Conservation (phyloP, 352 stramenopile species). For the Phytopythium aichiense region DNA sequence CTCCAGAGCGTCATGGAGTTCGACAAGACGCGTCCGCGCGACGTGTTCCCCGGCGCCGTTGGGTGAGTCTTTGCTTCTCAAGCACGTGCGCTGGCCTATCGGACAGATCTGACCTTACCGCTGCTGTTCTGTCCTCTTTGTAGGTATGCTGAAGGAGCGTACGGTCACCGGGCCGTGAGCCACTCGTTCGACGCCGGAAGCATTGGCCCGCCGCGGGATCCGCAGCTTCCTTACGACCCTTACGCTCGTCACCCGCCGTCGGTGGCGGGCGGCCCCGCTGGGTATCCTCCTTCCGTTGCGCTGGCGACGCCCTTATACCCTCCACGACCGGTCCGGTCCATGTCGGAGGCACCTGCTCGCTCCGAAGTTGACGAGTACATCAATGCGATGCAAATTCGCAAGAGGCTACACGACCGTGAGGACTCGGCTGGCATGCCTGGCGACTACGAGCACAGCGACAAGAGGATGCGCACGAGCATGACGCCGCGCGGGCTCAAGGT, state of each 20-base stretch:
- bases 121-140: not conserved
- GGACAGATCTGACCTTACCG: not conserved
- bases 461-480: conserved; percentile 38
- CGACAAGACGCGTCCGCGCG: conserved; percentile 39
- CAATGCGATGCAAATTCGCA: conserved; percentile 62
- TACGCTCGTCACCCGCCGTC: conserved; percentile 11
- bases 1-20: conserved; percentile 71
- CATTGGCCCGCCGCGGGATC: conserved; percentile 30
- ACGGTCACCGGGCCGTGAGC: conserved; percentile 39
- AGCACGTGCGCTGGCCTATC: too few relatives aligned
- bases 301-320: conserved; percentile 28
- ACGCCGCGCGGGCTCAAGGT: conserved; percentile 73
- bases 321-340: conserved; percentile 48
- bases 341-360: conserved; percentile 53
- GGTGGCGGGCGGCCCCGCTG: conserved; percentile 6
- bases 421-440: conserved; percentile 15
- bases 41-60: conserved; percentile 26
- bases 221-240: conserved; percentile 19
- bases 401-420: conserved; percentile 34
- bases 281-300: not conserved
- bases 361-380: conserved; percentile 63
- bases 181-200: conserved; percentile 74
- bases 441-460: conserved; percentile 21
- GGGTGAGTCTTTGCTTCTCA: not conserved
- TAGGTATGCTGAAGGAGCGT: conserved; percentile 24